Percentiles rank a stretch among this genome's conserved stretches.
These are phyloP conservation scores for Plasmodium fragile DNA, from an alignment of 169 alveolate genomes.

Conservation along the genomic window DNA sequence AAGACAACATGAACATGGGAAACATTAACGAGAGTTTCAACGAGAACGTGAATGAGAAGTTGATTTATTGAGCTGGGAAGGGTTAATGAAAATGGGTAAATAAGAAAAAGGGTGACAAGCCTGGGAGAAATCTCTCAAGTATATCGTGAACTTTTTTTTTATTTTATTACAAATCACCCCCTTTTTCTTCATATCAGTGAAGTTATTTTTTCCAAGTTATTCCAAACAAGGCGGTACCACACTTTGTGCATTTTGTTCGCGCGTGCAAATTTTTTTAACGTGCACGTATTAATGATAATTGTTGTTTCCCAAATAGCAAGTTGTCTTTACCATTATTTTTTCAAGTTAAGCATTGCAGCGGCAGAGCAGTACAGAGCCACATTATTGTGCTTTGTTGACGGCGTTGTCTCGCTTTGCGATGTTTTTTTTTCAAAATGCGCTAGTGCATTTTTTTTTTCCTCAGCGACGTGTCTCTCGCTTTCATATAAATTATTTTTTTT, in stretches of 20 bases:
- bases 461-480: neutral
- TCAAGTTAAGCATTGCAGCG: neutral
- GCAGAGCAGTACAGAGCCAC: neutral
- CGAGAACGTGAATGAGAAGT: slow-evolving; percentile 68
- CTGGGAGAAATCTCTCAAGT: neutral
- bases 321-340: slow-evolving; percentile 9
- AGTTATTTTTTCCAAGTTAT: slow-evolving; percentile 13
- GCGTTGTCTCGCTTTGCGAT: neutral
- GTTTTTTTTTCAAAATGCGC: slow-evolving; percentile 19
- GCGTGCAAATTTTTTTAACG: neutral
- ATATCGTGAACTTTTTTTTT: neutral
- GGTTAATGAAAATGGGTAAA: neutral
- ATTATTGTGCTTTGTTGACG: neutral
- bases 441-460: slow-evolving; percentile 41
- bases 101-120: neutral
- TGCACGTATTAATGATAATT: neutral
- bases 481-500: neutral
- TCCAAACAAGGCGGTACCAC: neutral
- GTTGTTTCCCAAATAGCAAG: neutral
- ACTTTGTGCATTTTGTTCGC: slow-evolving; percentile 1
- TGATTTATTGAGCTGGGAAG: slow-evolving; percentile 14
- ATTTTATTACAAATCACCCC: neutral
- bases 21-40: slow-evolving; percentile 66
- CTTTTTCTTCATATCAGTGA: neutral
- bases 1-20: slow-evolving; percentile 50